Evolutionary conservation across 2,329 filamentous ascomycete species (phyloP), one percentile per base, ranked within the genome.

Genomic region (Talaromyces sp.): DNA sequence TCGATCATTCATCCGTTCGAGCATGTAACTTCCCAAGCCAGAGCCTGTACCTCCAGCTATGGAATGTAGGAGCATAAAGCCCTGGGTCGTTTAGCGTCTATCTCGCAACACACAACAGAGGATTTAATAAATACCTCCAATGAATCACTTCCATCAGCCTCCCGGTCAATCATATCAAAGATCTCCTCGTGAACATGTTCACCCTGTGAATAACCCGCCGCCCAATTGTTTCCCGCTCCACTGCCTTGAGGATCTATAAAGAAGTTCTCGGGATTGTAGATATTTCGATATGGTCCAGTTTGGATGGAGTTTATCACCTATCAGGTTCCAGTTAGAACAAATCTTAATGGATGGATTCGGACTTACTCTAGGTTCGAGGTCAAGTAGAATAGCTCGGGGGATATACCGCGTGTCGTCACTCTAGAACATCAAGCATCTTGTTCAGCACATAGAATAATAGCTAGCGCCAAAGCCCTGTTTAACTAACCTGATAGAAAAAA

Each of bases 241-340:
- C 90, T 86, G 59, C 94, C 94, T 76, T 93, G 89, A 73, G 96
- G 95, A 67, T 93, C 91, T 55, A 97, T 85, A 73, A 95, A 99
- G 77, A 97, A 97, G 80, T 99, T 99, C 76, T 99, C 94, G 0
- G 94, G 94, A 72, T 99, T 99, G 83, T 99, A 99, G 60, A 99
- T 99, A 73, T 99, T 97, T 74, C 88, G 91, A 80, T 99, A 99
- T 0, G 92, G 87, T 1, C 94, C 91, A 9, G 87, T 88, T 77
- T 97, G 93, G 66, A 99, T 99, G 61, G 86, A 80, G 71, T 97
- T 89, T 70, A 99, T 89, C 63, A 97, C 88, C 86, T 83, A 63
- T 58, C n/a, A 50, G 5, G 11, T 33, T 56, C 25, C 62, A 51
- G 63, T 48, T 15, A 22, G n/a, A 35, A 5, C n/a, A 53, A 43